phyloP scores from a whole-genome alignment of 495 filamentous ascomycete species.

The Aspergillus kassunensis region DNA sequence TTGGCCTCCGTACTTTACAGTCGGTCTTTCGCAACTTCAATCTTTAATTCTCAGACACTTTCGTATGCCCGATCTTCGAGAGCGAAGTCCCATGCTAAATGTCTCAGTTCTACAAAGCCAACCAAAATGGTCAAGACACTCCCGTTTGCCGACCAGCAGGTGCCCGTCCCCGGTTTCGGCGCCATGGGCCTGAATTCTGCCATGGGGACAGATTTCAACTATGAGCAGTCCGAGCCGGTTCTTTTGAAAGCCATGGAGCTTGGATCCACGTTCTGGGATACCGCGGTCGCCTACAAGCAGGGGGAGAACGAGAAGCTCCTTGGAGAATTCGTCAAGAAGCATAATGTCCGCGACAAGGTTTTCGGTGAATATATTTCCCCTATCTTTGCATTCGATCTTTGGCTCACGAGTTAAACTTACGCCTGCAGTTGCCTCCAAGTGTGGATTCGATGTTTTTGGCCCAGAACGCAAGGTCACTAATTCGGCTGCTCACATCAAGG shows the following conservation, averaged over 20 bases:
- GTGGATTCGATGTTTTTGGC: conserved; percentile 36
- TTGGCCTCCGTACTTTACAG: no score
- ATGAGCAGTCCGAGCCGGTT: conserved; percentile 47
- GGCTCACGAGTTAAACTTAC: no score
- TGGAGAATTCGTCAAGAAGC: conserved; percentile 50
- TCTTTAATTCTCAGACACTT: no score
- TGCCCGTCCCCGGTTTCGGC: conserved; percentile 41
- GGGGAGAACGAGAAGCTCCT: conserved; percentile 45
- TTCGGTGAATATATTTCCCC: conserved; percentile 26
- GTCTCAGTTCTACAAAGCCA: no score
- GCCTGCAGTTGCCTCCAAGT: conserved; percentile 50
- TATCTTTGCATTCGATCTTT: not conserved
- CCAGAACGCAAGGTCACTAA: conserved; percentile 34
- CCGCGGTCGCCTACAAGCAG: conserved; percentile 23
- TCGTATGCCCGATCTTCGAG: no score
- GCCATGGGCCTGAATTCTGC: conserved; percentile 45
- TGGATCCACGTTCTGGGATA: conserved; percentile 52
- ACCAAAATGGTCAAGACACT: conserved; percentile 39
- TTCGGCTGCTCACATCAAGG: conserved; percentile 46
- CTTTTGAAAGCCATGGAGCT: conserved; percentile 47
- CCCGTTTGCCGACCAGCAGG: conserved; percentile 35
- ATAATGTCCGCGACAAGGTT: conserved; percentile 45
- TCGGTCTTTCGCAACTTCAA: no score
- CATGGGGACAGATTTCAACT: conserved; percentile 35
- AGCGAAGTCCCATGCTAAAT: no score